These are phyloP conservation scores for Grifola frondosa DNA, from an alignment of 1,284 basidiomycete species.

Conservation along the genomic window DNA sequence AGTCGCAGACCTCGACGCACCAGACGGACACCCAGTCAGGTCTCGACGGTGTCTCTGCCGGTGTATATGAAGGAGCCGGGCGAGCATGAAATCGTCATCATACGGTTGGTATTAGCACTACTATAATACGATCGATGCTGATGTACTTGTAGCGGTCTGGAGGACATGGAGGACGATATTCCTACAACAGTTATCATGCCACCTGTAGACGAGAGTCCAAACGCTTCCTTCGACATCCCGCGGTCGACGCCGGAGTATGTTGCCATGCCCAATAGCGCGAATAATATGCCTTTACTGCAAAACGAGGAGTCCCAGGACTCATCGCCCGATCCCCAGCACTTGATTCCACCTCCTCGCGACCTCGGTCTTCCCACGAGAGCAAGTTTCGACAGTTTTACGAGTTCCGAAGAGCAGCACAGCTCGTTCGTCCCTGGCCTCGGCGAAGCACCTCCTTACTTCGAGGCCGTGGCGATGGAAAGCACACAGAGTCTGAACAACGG, in stretches of 20 bases:
- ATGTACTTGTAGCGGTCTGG: slow-evolving; percentile 34
- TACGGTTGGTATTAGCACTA: slow-evolving; percentile 42
- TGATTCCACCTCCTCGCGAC: slow-evolving; percentile 1
- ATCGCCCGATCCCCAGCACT: slow-evolving; percentile 5
- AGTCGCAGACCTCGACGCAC: slow-evolving; percentile 42
- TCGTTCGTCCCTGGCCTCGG: slow-evolving; percentile 41
- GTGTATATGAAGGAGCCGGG: slow-evolving; percentile 79
- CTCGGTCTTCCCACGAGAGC: slow-evolving; percentile 12
- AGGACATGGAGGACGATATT: slow-evolving; percentile 37
- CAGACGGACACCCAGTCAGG: slow-evolving; percentile 56
- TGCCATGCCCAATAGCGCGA: slow-evolving; percentile 21
- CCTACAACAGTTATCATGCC: slow-evolving; percentile 34
- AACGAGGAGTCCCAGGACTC: slow-evolving; percentile 14
- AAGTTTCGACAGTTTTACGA: slow-evolving; percentile 26
- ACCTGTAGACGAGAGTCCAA: slow-evolving; percentile 31
- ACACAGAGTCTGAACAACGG: not conserved
- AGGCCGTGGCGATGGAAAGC: slow-evolving; percentile 41
- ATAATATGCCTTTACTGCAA: slow-evolving; percentile 26
- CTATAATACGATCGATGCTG: not conserved
- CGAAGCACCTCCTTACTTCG: slow-evolving; percentile 64
- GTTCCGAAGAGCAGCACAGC: slow-evolving; percentile 15
- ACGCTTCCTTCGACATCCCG: slow-evolving; percentile 20
- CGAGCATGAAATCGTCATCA: slow-evolving; percentile 74
- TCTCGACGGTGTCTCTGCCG: slow-evolving; percentile 71
- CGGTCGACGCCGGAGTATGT: slow-evolving; percentile 20